phyloP scores from a whole-genome alignment of 139 green algal species.

The Coelastrella sp. region DNA sequence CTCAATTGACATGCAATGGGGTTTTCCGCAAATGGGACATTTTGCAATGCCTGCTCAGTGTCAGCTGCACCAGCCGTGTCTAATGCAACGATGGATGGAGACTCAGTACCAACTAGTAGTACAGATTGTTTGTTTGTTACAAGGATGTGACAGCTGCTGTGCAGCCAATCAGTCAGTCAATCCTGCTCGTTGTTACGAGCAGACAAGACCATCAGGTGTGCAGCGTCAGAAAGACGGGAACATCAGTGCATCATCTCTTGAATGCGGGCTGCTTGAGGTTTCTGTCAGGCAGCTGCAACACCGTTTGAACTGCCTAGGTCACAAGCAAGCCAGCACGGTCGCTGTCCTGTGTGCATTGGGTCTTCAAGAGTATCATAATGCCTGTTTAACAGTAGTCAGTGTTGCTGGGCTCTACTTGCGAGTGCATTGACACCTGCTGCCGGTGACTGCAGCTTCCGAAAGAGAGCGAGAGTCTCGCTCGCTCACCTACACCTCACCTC shows the following conservation, averaged over 20 bases:
- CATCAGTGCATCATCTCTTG: too few species aligned
- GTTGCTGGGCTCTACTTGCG: too few species aligned
- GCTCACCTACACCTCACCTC: too few species aligned
- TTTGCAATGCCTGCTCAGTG: neutral
- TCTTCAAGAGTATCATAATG: too few species aligned
- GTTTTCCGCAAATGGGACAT: neutral
- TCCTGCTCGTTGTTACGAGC: neutral
- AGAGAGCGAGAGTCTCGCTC: too few species aligned
- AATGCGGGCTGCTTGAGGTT: too few species aligned
- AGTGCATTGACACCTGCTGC: neutral
- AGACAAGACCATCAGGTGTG: too few species aligned
- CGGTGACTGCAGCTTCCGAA: neutral
- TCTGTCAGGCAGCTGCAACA: neutral
- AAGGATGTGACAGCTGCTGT: neutral
- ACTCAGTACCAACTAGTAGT: too few species aligned
- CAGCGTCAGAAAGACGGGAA: too few species aligned
- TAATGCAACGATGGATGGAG: neutral
- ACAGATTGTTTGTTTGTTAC: neutral
- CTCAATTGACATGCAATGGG: neutral
- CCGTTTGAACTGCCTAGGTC: constrained; percentile 2
- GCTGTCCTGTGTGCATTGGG: neutral
- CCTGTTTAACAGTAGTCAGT: too few species aligned
- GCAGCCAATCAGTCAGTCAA: neutral
- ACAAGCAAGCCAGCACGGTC: neutral
- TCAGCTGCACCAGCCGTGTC: neutral